Percentiles rank a stretch among this genome's conserved stretches.
Conservation (phyloP, 768 basidiomycete species). For the Antrodiella citrinella region DNA sequence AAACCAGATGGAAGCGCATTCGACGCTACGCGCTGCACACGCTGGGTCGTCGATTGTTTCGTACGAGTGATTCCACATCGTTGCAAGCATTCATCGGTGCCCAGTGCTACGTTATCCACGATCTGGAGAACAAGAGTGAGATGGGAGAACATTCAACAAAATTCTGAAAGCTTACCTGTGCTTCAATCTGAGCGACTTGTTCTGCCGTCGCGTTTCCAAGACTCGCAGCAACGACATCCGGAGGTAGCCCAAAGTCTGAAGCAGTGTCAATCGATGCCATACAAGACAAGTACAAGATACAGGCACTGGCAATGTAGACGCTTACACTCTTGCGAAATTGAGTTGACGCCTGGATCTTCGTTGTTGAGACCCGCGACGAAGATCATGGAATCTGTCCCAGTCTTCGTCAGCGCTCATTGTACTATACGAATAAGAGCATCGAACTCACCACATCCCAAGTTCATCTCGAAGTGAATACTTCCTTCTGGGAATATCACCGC, state of each 20-base stretch:
- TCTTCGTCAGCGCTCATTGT: too few relatives aligned
- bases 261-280: too few relatives aligned
- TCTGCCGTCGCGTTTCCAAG: constrained; percentile 22
- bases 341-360: constrained; percentile 21
- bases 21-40: constrained; percentile 17
- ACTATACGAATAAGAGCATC: too few relatives aligned
- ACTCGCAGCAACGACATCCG: constrained; percentile 19
- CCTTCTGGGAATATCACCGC: constrained; percentile 21
- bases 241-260: constrained; percentile 21
- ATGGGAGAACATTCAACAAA: background rate
- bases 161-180: constrained; percentile 12
- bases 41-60: constrained; percentile 18
- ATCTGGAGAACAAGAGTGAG: constrained; percentile 17
- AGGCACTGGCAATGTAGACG: background rate
- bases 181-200: constrained; percentile 19
- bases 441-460: constrained; percentile 18
- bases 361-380: constrained; percentile 23
- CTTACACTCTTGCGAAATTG: constrained; percentile 21
- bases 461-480: constrained; percentile 25
- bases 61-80: constrained; percentile 19
- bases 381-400: constrained; percentile 15
- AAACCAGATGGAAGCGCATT: constrained; percentile 18
- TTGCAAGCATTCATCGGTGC: constrained; percentile 19
- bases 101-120: constrained; percentile 23
- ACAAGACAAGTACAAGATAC: too few relatives aligned